Evolutionary conservation across 2,329 filamentous ascomycete genomes (phyloP), one percentile per base, ranked within the genome.

Genomic region (Diaporthe citriasiana): DNA sequence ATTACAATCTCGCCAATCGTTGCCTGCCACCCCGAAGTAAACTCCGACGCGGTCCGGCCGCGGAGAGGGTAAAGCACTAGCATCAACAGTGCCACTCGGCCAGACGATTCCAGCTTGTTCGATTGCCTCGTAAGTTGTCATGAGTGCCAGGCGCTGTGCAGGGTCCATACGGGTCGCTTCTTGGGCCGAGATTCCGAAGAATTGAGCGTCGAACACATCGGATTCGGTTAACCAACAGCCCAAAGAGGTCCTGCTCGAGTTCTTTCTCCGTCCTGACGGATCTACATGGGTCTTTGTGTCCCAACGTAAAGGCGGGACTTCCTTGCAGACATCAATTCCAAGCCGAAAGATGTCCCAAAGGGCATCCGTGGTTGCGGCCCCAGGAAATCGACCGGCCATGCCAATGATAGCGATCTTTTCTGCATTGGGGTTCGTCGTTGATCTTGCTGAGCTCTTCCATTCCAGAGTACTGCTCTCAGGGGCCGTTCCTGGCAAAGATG

Each of bases 161-260:
- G 75, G 75, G 40, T 76, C 75, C 38, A 75, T 70, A n/a, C 65
- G 65, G 12, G 40, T 33, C 1, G 73, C 73, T 33, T 76, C 75
- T 9, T 30, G 19, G 4, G 75, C 47, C 6, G 75, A 71, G 1
- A 76, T 70, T 60, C 25, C 53, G 38, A 76, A 76, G 68, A 76
- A 73, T 22, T 66, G 42, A 13, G 66, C 65, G 40, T 76, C 75
- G 10, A 76, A 76, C 12, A 60, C 19, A n/a, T 27, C 72, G 0
- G 72, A 45, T 1, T 73, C 65, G 9, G 57, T 56, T 4, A 73
- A 19, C 55, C 55, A 73, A 13, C 65, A 70, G 35, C 72, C 72
- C 10, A 38, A 30, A 4, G 92, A 92, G 0, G 92, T 94, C 81
- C 93, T 91, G 71, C 90, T 93, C 72, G 93, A 94, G 17, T 73